These are phyloP conservation scores for Aureobasidium melanogenum DNA, from an alignment of 2,329 filamentous ascomycete genomes.

Conservation along the genomic window DNA sequence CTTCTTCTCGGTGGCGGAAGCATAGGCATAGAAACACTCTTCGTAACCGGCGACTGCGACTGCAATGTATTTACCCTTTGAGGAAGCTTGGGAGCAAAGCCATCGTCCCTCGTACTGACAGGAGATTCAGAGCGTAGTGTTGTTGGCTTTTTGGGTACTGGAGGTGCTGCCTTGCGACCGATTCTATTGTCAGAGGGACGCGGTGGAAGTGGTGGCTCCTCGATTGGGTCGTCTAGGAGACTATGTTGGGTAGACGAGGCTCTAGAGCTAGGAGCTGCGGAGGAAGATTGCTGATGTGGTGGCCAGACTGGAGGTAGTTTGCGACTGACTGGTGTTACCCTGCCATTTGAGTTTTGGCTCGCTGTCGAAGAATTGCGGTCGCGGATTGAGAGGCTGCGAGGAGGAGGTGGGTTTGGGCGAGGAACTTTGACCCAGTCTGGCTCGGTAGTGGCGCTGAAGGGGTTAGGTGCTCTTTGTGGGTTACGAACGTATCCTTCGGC, in stretches of 20 bases:
- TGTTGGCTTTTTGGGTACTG: constrained; percentile 26
- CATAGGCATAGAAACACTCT: neutral
- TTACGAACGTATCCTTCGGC: constrained; percentile 58
- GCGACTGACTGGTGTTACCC: neutral
- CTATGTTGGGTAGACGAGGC: neutral
- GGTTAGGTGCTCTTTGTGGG: constrained; percentile 66
- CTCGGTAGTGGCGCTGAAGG: constrained; percentile 65
- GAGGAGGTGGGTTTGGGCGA: constrained; percentile 19
- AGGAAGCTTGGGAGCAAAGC: constrained; percentile 16
- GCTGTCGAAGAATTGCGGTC: constrained; percentile 12
- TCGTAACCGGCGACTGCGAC: neutral
- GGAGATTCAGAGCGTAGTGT: constrained; percentile 22
- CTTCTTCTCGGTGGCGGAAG: constrained; percentile 10
- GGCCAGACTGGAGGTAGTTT: constrained; percentile 12
- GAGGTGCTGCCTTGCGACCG: constrained; percentile 19
- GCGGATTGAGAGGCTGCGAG: constrained; percentile 16
- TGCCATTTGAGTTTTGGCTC: neutral
- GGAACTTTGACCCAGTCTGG: constrained; percentile 67
- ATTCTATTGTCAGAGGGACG: constrained; percentile 5
- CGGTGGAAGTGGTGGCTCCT: neutral
- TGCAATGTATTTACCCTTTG: constrained; percentile 15
- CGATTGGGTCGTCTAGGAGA: neutral
- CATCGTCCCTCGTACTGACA: constrained; percentile 13
- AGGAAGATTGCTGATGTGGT: neutral
- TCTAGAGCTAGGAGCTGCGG: neutral